Evolutionary conservation across 768 basidiomycete genomes (phyloP).

Genomic region (Hygrophoropsis aurantiaca): DNA sequence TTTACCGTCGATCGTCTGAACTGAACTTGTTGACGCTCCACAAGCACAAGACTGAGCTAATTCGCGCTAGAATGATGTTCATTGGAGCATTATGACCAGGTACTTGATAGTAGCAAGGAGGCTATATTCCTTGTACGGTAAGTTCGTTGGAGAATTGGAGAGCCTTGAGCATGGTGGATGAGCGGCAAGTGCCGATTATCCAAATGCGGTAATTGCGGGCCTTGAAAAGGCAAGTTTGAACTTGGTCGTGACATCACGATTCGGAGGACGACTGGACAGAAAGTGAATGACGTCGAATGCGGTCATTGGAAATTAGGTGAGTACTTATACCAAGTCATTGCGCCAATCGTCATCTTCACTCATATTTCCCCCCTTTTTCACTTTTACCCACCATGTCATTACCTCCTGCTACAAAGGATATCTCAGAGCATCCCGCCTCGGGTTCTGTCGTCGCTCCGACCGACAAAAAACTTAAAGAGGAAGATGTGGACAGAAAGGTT

Average conservation of each 20-base stretch:
- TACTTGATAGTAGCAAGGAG: too few species aligned
- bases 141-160: too few species aligned
- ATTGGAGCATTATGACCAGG: too few species aligned
- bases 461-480: conserved; percentile 58
- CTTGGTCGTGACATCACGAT: conserved; percentile 6
- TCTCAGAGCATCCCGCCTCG: conserved; percentile 52
- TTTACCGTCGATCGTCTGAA: too few species aligned
- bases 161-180: too few species aligned
- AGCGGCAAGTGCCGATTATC: too few species aligned
- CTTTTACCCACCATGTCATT: conserved; percentile 54
- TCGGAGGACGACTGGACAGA: background rate
- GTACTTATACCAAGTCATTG: conserved; percentile 1
- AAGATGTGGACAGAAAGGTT: conserved; percentile 83
- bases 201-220: background rate
- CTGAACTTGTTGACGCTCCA: too few species aligned
- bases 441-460: conserved; percentile 68
- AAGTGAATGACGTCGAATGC: conserved; percentile 10
- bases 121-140: too few species aligned
- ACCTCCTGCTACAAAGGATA: conserved; percentile 59
- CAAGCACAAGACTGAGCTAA: too few species aligned
- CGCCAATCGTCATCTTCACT: background rate
- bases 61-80: too few species aligned
- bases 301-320: conserved; percentile 7
- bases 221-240: background rate
- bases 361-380: background rate